Conservation (phyloP, 2,329 filamentous ascomycete genomes). For the Triangularia setosa region DNA sequence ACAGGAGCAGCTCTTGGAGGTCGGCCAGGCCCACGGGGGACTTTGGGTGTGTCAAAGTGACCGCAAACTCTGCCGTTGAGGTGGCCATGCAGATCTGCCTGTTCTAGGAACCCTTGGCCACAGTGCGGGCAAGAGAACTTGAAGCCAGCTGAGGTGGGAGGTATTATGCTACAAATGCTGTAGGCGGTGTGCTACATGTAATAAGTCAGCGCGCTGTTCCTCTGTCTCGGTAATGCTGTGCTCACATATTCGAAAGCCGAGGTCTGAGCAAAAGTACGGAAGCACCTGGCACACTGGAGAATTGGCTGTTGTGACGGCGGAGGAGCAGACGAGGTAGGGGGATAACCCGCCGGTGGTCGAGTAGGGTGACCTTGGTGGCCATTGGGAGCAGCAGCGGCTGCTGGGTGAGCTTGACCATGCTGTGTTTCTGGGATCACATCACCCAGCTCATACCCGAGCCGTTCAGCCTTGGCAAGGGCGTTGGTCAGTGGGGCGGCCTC, state of each 20-base stretch:
- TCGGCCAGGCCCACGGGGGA: constrained; percentile 16
- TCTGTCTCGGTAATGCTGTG: background rate
- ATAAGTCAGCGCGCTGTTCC: background rate
- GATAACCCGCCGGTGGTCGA: constrained; percentile 1
- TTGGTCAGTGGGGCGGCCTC: constrained; percentile 53
- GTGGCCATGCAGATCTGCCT: constrained; percentile 32
- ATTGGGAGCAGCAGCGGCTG: constrained; percentile 5
- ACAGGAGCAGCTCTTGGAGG: constrained; percentile 25
- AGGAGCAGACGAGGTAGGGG: background rate
- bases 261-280: constrained; percentile 22
- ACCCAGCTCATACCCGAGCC: constrained; percentile 51
- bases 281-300: constrained; percentile 26
- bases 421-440: constrained; percentile 45
- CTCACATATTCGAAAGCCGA: constrained; percentile 24
- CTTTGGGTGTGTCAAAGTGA: constrained; percentile 26
- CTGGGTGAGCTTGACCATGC: constrained; percentile 33
- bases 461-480: constrained; percentile 52
- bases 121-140: constrained; percentile 23
- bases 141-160: constrained; percentile 23
- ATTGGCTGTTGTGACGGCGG: background rate
- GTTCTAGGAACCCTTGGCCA: constrained; percentile 21
- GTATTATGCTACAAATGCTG: constrained; percentile 21
- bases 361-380: background rate
- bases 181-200: constrained; percentile 18
- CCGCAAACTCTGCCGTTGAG: constrained; percentile 44